phyloP scores from a whole-genome alignment of 78 protist species.

The Dictyostelium intermedium region DNA sequence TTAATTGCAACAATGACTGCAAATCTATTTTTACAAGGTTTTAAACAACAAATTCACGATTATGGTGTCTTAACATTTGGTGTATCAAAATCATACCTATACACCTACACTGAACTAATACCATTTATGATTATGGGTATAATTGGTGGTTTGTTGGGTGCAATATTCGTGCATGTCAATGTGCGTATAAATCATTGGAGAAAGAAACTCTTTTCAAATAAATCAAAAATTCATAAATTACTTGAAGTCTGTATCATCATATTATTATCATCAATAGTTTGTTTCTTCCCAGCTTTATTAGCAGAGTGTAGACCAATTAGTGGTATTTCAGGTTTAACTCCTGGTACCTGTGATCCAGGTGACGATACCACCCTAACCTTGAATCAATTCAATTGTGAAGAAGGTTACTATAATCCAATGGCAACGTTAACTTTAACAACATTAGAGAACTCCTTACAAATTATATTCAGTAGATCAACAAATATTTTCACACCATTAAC shows the following conservation, averaged over 20 bases:
- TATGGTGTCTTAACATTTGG: slow-evolving; percentile 82
- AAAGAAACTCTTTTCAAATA: neutral
- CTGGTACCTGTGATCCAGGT: slow-evolving; percentile 31
- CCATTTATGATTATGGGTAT: slow-evolving; percentile 84
- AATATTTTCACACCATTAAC: slow-evolving; percentile 2
- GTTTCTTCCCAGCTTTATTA: slow-evolving; percentile 38
- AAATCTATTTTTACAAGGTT: slow-evolving; percentile 71
- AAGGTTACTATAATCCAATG: slow-evolving; percentile 85
- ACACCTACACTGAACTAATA: slow-evolving; percentile 70
- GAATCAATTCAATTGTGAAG: slow-evolving; percentile 32
- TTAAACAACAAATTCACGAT: slow-evolving; percentile 30
- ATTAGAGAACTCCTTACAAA: slow-evolving; percentile 59
- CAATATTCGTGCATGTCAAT: slow-evolving; percentile 67
- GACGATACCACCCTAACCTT: neutral
- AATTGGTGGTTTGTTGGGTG: slow-evolving; percentile 91
- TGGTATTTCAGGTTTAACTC: neutral
- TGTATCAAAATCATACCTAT: slow-evolving; percentile 43
- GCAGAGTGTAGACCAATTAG: slow-evolving; percentile 17
- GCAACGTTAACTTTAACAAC: slow-evolving; percentile 85
- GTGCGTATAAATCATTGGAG: slow-evolving; percentile 55
- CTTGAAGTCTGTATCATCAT: slow-evolving; percentile 6
- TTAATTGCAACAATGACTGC: slow-evolving; percentile 52
- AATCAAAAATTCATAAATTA: neutral
- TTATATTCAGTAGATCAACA: slow-evolving; percentile 55
- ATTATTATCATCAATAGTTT: neutral